Base-by-base conservation (phyloP, 164 flowering plant species). In the Vitis riparia region DNA sequence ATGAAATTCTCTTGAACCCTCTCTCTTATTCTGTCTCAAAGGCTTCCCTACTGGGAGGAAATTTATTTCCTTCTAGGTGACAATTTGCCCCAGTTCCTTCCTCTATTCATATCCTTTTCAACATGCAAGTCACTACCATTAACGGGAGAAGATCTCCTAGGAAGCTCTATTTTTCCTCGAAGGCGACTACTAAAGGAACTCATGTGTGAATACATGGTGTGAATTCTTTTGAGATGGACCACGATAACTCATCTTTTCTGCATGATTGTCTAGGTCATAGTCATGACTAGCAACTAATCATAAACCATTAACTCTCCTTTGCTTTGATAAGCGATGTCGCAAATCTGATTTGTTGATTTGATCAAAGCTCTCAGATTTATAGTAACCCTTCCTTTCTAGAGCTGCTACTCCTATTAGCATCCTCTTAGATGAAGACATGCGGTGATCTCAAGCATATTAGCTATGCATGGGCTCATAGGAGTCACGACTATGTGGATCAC, bases 111-210 rank as follows among this genome's bases (percentile, higher is more conserved):
- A 62, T 85, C 89, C 66, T 81, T 84, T 19, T 82, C 89, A 48
- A 71, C 12, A 59, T 17, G 75, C 16, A 69, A 29, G 30, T 83
- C 78, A 63, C 58, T 65, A 56, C 63, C 73, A 60, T 67, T 68
- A 27, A 73, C 81, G 1, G 82, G 78, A 29, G 85, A 69, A 71
- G 85, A 74, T 76, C 76, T 81, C 29, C 79, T 79, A 5, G 88
- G 89, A 75, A 84, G 79, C 62, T 77, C 81, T 71, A 90, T 76
- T 77, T 92, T 87, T 63, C 93, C 95, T 44, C 79, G 86, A 44
- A 91, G 81, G 19, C 97, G 93, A 44, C 78, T 83, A 74, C 88
- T 73, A 62, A 71, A 37, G n/a, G 92, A 79, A 69, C 75, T 72
- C 91, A 16, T 66, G 73, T 3, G 82, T 70, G 32, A 73, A 50